Evolutionary conservation across 345 rosid species (phyloP), one percentile per base, ranked within the genome.

Genomic region (Acer campestre): DNA sequence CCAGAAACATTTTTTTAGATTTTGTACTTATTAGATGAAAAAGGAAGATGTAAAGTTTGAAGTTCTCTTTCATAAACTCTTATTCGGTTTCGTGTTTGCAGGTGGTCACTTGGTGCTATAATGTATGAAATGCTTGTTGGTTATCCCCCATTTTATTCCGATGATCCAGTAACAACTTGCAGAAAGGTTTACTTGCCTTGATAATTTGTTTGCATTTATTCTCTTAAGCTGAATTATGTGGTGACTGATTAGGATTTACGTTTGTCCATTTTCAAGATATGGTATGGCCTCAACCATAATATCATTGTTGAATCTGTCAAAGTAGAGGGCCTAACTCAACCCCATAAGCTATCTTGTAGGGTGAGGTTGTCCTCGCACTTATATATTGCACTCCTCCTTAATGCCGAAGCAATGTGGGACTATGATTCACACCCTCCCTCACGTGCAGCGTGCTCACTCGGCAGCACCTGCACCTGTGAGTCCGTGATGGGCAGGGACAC

Each of bases 41-140:
- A 74, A 44, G 35, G 17, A 46, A 61, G 12, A 62, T 25, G 42
- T 10, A 25, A 27, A 18, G 10, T 44, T 23, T 59, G 10, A 20
- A 42, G 25, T 74, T 78, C 69, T 17, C 65, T 79, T 78, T 42
- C 7, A 58, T 48, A 16, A 55, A 64, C 48, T 71, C 59, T 84
- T 68, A 81, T 67, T 38, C 70, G 70, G 38, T 79, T 48, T 51
- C 35, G 40, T 77, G 58, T 67, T 6, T 83, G 82, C 85, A 91
- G 98, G 98, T 93, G 96, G 98, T 93, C 98, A n/a, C 93, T 93
- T 35, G 98, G 96, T 70, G 96, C 96, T 13, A 91, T 93, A 75
- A 88, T 93, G 98, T 93, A 91, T 63, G 96, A 91, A 86, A 93
- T 93, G 96, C 94, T 93, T 22, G 89, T 93, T 71, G 98, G 98